Evolutionary conservation across 2,329 filamentous ascomycete genomes (phyloP).

Genomic region (Lachnellula suecica): DNA sequence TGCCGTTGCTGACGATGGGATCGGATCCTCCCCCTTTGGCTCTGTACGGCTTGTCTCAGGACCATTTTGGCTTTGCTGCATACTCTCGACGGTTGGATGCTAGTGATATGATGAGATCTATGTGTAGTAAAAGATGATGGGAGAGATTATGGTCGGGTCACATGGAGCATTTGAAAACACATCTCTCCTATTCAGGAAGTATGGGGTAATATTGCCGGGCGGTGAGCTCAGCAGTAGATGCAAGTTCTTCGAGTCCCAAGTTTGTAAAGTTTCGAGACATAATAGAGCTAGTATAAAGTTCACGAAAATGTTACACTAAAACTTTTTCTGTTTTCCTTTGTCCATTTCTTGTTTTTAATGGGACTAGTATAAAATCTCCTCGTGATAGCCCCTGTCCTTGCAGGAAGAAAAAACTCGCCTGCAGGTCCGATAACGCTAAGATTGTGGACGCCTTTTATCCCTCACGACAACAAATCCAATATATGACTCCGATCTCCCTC

Average conservation of each 20-base stretch:
- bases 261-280: too few relatives aligned
- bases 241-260: background rate
- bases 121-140: background rate
- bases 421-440: slow-evolving; percentile 28
- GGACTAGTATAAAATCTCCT: background rate
- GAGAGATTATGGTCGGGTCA: background rate
- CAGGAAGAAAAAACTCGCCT: slow-evolving; percentile 7
- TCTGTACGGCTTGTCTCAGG: slow-evolving; percentile 1
- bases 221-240: background rate
- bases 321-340: too few relatives aligned
- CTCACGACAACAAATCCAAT: slow-evolving; percentile 1
- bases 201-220: background rate
- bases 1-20: too few relatives aligned
- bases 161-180: background rate
- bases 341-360: background rate
- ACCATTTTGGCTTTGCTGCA: slow-evolving; percentile 5
- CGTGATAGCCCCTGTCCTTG: background rate
- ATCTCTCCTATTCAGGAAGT: background rate
- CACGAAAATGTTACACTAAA: too few relatives aligned
- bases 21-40: too few relatives aligned
- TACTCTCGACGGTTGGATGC: slow-evolving; percentile 1
- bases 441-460: slow-evolving; percentile 16
- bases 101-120: background rate
- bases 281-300: too few relatives aligned
- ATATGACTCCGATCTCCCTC: background rate